A percentile compares a stretch with the other conserved stretches of the same genome.
phyloP scores from a whole-genome alignment of 176 grass and related monocot species.

The Oryza coarctata region DNA sequence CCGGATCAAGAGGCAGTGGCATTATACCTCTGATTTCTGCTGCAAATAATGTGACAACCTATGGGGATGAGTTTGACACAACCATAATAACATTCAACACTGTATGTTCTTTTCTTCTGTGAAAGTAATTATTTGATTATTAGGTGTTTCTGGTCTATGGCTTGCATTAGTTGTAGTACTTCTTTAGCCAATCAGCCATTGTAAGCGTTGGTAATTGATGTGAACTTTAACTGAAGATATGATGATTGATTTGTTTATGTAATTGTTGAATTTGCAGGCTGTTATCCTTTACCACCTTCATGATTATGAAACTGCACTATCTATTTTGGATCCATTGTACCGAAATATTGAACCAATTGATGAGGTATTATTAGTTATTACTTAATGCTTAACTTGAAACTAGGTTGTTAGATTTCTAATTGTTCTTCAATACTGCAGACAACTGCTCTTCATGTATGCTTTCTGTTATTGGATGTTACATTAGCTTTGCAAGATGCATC shows the following conservation, averaged over 20 bases:
- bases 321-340: constrained; percentile 64
- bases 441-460: constrained; percentile 80
- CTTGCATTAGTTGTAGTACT: constrained; percentile 8
- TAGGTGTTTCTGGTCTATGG: constrained; percentile 14
- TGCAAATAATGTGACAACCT: constrained; percentile 49
- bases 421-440: constrained; percentile 50
- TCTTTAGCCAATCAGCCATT: constrained; percentile 1
- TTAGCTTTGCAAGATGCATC: constrained; percentile 66
- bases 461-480: constrained; percentile 82
- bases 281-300: constrained; percentile 75
- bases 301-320: constrained; percentile 62
- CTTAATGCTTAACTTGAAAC: constrained; percentile 1
- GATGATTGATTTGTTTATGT: constrained; percentile 16
- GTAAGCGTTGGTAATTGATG: constrained; percentile 1
- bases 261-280: constrained; percentile 58
- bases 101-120: constrained; percentile 57
- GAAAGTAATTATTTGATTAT: constrained; percentile 18
- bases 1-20: constrained; percentile 54
- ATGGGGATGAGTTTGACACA: constrained; percentile 82
- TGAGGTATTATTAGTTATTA: constrained; percentile 52
- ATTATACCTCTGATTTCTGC: constrained; percentile 58
- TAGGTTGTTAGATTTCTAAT: constrained; percentile 10
- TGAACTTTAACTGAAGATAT: constrained; percentile 31
- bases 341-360: constrained; percentile 75
- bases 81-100: constrained; percentile 80